A percentile compares a stretch with the other conserved stretches of the same genome.
Evolutionary conservation across 1,139 yeast species (phyloP).

Genomic region (Geotrichum fermentans): DNA sequence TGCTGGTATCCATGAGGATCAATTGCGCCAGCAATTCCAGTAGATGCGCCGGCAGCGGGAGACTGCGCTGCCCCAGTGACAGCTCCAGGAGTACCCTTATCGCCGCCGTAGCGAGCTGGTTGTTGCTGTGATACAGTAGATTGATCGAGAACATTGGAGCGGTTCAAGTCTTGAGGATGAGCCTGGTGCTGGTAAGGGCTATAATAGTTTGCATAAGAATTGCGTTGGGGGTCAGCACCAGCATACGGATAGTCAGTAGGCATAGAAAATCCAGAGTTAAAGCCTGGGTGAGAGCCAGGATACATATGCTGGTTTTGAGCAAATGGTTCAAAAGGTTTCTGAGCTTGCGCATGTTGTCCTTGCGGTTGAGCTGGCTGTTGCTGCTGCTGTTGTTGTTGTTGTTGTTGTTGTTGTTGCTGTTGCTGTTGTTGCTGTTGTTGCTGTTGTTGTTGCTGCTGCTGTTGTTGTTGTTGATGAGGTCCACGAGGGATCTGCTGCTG

Average conservation of each 20-base stretch:
- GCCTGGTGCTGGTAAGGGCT: conserved; percentile 23
- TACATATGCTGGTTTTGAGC: conserved; percentile 29
- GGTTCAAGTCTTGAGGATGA: conserved; percentile 20
- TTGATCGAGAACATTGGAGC: conserved; percentile 12
- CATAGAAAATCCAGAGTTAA: conserved; percentile 21
- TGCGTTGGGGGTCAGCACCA: conserved; percentile 22
- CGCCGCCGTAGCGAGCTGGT: conserved; percentile 13
- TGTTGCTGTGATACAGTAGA: conserved; percentile 12
- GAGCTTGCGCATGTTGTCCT: conserved; percentile 8
- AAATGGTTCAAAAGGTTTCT: conserved; percentile 26
- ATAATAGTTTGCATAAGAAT: conserved; percentile 23
- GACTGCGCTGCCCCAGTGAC: conserved; percentile 14
- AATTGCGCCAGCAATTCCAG: conserved; percentile 22
- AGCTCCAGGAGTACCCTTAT: conserved; percentile 1
- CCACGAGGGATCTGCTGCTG: conserved; percentile 25
- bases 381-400: conserved; percentile 13
- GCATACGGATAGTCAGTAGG: conserved; percentile 23
- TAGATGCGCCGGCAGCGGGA: conserved; percentile 25
- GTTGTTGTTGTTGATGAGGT: conserved; percentile 20
- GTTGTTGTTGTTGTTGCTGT: conserved; percentile 16
- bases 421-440: conserved; percentile 21
- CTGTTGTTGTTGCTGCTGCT: conserved; percentile 22
- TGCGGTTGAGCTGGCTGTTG: conserved; percentile 11
- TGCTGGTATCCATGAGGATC: conserved; percentile 26
- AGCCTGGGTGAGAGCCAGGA: conserved; percentile 28